Conservation (phyloP, 345 rosid species). For the Eutrema japonicum region DNA sequence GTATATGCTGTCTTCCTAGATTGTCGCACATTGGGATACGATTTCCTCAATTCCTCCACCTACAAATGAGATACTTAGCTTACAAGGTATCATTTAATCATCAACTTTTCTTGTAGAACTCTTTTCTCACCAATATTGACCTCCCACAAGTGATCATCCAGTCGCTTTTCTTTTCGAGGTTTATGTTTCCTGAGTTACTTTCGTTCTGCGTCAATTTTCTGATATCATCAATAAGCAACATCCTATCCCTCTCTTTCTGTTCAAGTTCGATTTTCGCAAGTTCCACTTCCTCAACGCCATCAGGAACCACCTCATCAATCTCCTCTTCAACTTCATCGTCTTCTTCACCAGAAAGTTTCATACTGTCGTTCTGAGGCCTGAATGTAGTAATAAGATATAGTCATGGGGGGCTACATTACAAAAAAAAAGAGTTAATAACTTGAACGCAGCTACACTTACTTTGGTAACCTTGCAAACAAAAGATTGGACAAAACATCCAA, state of each 20-base stretch:
- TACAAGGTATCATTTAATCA: not conserved
- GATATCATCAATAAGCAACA: conserved; percentile 69
- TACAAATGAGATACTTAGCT: conserved; percentile 38
- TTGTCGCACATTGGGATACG: conserved; percentile 63
- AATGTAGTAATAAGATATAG: conserved; percentile 23
- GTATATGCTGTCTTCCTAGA: conserved; percentile 77
- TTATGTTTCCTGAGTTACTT: conserved; percentile 61
- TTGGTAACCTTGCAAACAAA: conserved; percentile 83
- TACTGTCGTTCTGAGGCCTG: conserved; percentile 85
- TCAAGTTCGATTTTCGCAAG: conserved; percentile 84
- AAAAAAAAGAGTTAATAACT: conserved; percentile 5
- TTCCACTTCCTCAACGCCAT: conserved; percentile 95
- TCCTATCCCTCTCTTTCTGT: conserved; percentile 68
- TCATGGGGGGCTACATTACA: not conserved
- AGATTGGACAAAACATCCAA: conserved; percentile 86
- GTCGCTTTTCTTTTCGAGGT: conserved; percentile 44
- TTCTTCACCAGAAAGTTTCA: conserved; percentile 81
- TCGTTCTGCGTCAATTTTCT: conserved; percentile 61
- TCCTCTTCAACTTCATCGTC: conserved; percentile 93
- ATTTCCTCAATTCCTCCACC: conserved; percentile 78
- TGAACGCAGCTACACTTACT: conserved; percentile 53
- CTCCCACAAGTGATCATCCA: conserved; percentile 56
- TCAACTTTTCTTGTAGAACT: not conserved
- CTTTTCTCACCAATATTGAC: conserved; percentile 47
- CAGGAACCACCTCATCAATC: conserved; percentile 95